Evolutionary conservation across 129 eudicot species (phyloP).

Genomic region (Smallanthus sonchifolius): DNA sequence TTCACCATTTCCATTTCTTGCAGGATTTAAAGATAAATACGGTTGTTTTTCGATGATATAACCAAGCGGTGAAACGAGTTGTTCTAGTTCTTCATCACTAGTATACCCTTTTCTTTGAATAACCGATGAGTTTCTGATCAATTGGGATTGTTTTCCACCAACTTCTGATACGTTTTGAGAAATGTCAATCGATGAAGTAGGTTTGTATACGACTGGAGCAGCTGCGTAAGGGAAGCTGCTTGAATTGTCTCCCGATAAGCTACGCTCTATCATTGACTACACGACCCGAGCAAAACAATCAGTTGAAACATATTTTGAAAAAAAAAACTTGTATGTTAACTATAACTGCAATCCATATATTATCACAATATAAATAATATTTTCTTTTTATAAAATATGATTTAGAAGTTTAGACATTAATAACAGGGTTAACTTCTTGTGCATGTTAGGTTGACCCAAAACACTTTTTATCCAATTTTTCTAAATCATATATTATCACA

Average conservation of each 20-base stretch:
- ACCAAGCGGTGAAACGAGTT: constrained; percentile 64
- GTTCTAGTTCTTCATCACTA: constrained; percentile 92
- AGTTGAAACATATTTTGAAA: neutral
- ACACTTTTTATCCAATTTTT: neutral
- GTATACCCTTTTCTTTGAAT: constrained; percentile 91
- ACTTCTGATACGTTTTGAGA: constrained; percentile 61
- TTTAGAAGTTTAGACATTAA: too few species aligned
- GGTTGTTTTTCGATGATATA: constrained; percentile 55
- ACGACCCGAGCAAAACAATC: neutral
- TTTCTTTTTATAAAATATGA: too few species aligned
- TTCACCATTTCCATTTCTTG: constrained; percentile 26
- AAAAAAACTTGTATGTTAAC: too few species aligned
- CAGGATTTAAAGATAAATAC: constrained; percentile 32
- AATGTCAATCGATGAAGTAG: constrained; percentile 56
- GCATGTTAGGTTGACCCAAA: too few species aligned
- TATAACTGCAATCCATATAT: too few species aligned
- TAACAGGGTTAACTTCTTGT: too few species aligned
- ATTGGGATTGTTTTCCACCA: constrained; percentile 39
- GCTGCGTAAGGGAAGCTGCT: constrained; percentile 77
- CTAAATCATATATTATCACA: neutral
- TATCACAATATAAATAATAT: too few species aligned
- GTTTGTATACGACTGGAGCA: constrained; percentile 52
- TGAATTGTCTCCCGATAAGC: constrained; percentile 55
- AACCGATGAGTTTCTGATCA: constrained; percentile 45
- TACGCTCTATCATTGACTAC: constrained; percentile 69